These are phyloP conservation scores for Evansstolkia leycettana DNA, from an alignment of 495 filamentous ascomycete species.

Conservation along the genomic window DNA sequence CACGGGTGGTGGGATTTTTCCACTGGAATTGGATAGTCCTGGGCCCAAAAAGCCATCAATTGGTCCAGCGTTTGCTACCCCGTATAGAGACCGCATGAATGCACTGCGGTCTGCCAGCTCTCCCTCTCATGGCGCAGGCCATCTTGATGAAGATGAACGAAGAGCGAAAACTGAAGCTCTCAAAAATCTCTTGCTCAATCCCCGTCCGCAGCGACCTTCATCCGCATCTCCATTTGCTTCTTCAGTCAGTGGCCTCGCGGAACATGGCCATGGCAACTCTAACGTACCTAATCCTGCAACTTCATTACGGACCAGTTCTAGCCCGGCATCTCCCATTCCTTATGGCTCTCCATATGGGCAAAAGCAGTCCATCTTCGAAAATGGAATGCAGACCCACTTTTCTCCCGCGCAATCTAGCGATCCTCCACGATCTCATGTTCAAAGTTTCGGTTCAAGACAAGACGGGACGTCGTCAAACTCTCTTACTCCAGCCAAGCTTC, in stretches of 20 bases:
- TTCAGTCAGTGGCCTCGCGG: conserved; percentile 5
- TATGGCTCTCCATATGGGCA: conserved; percentile 6
- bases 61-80: conserved; percentile 54
- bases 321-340: conserved; percentile 18
- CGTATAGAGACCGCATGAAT: conserved; percentile 53
- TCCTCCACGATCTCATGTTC: conserved; percentile 10
- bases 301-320: conserved; percentile 23
- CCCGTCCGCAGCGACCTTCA: conserved; percentile 27
- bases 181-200: conserved; percentile 35
- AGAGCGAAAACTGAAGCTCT: conserved; percentile 33
- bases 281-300: conserved; percentile 25
- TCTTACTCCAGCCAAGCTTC: conserved; percentile 3
- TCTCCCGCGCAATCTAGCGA: conserved; percentile 7
- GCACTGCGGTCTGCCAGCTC: conserved; percentile 32
- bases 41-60: conserved; percentile 30
- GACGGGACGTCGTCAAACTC: conserved; percentile 11
- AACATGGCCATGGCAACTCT: conserved; percentile 7
- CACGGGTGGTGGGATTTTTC: conserved; percentile 43
- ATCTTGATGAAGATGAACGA: conserved; percentile 25
- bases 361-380: conserved; percentile 5
- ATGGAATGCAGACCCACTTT: conserved; percentile 6
- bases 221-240: conserved; percentile 13
- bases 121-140: conserved; percentile 8
- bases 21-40: conserved; percentile 52
- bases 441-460: conserved; percentile 14